Conservation (phyloP, 2,329 filamentous ascomycete species). For the Madurella mycetomatis region DNA sequence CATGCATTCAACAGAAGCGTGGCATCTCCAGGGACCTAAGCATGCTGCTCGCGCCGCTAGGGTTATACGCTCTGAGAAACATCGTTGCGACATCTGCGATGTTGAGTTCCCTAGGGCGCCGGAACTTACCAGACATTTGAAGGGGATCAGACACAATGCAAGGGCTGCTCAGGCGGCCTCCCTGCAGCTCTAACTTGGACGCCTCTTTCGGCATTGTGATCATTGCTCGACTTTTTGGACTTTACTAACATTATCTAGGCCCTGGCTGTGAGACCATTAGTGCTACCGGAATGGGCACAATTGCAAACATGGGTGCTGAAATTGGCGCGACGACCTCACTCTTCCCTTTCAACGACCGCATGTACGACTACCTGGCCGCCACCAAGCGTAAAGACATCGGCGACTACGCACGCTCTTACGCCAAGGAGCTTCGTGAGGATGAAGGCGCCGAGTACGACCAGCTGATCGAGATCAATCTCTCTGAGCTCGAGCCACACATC, state of each 20-base stretch:
- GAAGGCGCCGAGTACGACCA: slow-evolving; percentile 93
- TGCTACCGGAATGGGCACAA: slow-evolving; percentile 83
- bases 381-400: slow-evolving; percentile 90
- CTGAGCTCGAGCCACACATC: slow-evolving; percentile 92
- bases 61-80: neutral
- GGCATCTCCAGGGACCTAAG: neutral
- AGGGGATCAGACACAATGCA: no score
- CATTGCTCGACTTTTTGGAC: neutral
- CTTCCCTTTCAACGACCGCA: slow-evolving; percentile 97
- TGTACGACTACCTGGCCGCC: slow-evolving; percentile 91
- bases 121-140: neutral
- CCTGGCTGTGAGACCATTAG: slow-evolving; percentile 71
- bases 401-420: slow-evolving; percentile 81
- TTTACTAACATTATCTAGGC: neutral
- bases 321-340: slow-evolving; percentile 85
- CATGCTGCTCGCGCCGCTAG: neutral
- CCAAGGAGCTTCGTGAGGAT: slow-evolving; percentile 80
- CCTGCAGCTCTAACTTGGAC: neutral
- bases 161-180: no score
- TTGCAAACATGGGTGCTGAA: slow-evolving; percentile 68
- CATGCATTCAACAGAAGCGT: neutral
- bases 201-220: neutral
- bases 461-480: slow-evolving; percentile 92
- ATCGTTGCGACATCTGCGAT: neutral
- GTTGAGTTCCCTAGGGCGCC: neutral